phyloP scores from a whole-genome alignment of 2,329 filamentous ascomycete genomes.

The Hysterium pulicare region DNA sequence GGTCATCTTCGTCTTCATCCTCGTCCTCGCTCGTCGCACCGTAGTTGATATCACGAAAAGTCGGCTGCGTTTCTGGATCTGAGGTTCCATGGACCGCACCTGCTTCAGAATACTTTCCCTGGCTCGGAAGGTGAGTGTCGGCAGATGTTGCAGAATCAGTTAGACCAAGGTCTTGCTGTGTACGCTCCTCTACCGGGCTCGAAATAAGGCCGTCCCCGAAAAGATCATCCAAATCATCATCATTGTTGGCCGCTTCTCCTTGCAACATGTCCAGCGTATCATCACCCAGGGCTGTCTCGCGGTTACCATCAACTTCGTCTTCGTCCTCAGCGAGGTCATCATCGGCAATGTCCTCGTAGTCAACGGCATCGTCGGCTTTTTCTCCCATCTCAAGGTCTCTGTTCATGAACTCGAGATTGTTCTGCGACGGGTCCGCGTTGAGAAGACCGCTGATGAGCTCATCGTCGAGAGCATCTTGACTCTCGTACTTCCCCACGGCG shows the following conservation, averaged over 20 bases:
- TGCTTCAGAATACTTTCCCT: conserved; percentile 14
- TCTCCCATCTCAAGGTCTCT: conserved; percentile 52
- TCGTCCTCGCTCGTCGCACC: conserved; percentile 16
- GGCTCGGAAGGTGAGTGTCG: conserved; percentile 13
- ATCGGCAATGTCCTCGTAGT: conserved; percentile 88
- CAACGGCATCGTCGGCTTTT: conserved; percentile 89
- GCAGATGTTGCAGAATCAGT: conserved; percentile 28
- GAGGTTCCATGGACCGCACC: conserved; percentile 15
- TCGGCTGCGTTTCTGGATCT: conserved; percentile 15
- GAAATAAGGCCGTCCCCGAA: conserved; percentile 58
- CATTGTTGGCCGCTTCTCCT: conserved; percentile 26
- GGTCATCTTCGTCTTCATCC: conserved; percentile 30
- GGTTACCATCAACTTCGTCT: conserved; percentile 17
- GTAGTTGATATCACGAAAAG: conserved; percentile 16
- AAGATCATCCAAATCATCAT: conserved; percentile 62
- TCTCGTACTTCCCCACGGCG: conserved; percentile 24
- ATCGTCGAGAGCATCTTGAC: conserved; percentile 18
- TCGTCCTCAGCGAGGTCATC: conserved; percentile 85
- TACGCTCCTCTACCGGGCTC: conserved; percentile 20
- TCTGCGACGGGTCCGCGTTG: conserved; percentile 14
- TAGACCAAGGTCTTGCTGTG: conserved; percentile 29
- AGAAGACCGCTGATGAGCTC: conserved; percentile 26
- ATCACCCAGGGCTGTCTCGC: conserved; percentile 26
- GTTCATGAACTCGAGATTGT: conserved; percentile 23
- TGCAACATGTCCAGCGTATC: conserved; percentile 27